Percentiles rank a stretch among this genome's conserved stretches.
These are phyloP conservation scores for Stentor coeruleus DNA, from an alignment of 73 alveolate species.

Conservation along the genomic window DNA sequence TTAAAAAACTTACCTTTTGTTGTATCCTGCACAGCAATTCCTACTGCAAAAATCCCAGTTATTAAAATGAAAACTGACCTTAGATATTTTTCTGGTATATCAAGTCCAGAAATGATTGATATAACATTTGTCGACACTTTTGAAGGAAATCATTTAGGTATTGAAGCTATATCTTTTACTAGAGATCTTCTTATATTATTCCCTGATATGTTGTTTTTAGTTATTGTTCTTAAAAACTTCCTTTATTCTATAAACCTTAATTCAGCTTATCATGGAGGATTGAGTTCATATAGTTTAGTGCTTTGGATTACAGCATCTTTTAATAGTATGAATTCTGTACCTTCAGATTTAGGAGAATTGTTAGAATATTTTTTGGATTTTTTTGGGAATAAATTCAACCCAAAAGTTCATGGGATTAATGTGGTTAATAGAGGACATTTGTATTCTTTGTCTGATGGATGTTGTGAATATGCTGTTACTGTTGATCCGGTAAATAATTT, in stretches of 20 bases:
- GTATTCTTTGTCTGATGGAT: slow-evolving; percentile 22
- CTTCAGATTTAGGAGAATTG: slow-evolving; percentile 30
- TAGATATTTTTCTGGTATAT: neutral
- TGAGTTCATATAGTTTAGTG: slow-evolving; percentile 44
- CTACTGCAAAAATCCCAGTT: slow-evolving; percentile 6
- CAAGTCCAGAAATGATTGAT: neutral
- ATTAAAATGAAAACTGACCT: neutral
- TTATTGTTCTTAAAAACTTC: slow-evolving; percentile 36
- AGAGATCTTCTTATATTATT: slow-evolving; percentile 31
- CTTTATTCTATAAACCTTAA: slow-evolving; percentile 31
- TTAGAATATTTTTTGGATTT: slow-evolving; percentile 48
- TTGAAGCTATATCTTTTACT: slow-evolving; percentile 36
- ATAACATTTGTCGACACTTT: neutral
- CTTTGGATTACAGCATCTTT: slow-evolving; percentile 45
- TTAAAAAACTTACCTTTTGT: neutral
- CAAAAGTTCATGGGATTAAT: slow-evolving; percentile 31
- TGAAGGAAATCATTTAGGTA: slow-evolving; percentile 6
- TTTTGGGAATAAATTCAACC: slow-evolving; percentile 43
- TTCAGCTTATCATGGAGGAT: slow-evolving; percentile 50
- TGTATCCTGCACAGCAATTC: neutral
- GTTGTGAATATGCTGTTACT: slow-evolving; percentile 33
- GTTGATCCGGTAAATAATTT: slow-evolving; percentile 49
- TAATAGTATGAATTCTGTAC: slow-evolving; percentile 2
- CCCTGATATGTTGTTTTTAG: slow-evolving; percentile 33
- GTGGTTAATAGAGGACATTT: slow-evolving; percentile 37